A percentile compares a stretch with the other conserved stretches of the same genome.
phyloP scores from a whole-genome alignment of 1,284 basidiomycete species.

The Phylloporus sp. region DNA sequence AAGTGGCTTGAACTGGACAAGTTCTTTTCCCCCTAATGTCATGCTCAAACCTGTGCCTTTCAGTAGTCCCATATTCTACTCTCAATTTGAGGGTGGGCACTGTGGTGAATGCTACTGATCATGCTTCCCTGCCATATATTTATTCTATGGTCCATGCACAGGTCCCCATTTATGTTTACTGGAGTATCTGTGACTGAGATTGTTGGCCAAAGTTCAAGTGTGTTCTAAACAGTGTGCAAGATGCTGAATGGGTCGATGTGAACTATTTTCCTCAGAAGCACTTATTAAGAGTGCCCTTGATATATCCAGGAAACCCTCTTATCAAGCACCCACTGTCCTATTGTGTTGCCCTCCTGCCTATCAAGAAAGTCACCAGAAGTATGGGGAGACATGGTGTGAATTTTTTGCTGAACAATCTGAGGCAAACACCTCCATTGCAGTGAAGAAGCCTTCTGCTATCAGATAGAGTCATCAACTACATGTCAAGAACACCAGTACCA shows the following conservation, averaged over 20 bases:
- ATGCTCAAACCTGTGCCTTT: neutral
- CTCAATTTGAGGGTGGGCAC: neutral
- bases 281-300: too few species aligned
- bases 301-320: too few species aligned
- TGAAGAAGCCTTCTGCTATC: neutral
- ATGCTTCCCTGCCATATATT: too few species aligned
- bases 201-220: too few species aligned
- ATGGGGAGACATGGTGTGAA: neutral
- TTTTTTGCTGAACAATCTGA: neutral
- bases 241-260: too few species aligned
- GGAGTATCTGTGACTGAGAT: too few species aligned
- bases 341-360: neutral
- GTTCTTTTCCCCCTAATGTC: neutral
- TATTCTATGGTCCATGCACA: too few species aligned
- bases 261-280: too few species aligned
- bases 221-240: too few species aligned
- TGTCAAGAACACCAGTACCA: neutral
- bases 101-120: neutral
- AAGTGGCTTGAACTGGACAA: neutral
- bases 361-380: slow-evolving; percentile 5
- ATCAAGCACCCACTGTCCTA: too few species aligned
- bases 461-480: neutral
- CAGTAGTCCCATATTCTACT: neutral
- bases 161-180: too few species aligned
- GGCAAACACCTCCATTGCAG: neutral